Base-by-base conservation (phyloP, 1,284 basidiomycete species). In the Thecaphora thlaspeos region DNA sequence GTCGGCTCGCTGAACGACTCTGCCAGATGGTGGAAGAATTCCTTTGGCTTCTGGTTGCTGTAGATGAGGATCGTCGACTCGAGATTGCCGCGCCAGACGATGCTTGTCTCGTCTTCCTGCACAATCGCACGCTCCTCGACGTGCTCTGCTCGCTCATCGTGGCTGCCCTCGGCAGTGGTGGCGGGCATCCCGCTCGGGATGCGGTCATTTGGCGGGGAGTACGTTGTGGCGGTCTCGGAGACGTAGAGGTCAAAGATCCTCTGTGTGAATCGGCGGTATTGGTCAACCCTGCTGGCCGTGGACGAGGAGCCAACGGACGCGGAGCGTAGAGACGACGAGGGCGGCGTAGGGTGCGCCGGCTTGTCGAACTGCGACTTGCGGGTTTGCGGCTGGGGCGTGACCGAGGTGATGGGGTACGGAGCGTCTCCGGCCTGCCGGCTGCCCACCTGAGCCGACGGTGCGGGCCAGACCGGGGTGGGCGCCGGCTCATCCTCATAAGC, bases 21-120 rank as follows among this genome's bases (percentile, higher is more conserved):
- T 23, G 73, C 57, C 10, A 76, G 37, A 50, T 75, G 72, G 51
- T 70, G 68, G 54, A 76, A 73, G 52, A 77, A 76, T n/a, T 61
- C 51, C 24, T 67, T 68, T 11, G 75, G 71, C 36, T 56, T 59
- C 21, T 62, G 48, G 44, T 62, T 55, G 34, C 68, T 66, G 50
- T 61, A 77, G 37, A 68, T 48, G 15, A 72, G 51, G 15, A 76
- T 43, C 24, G 70, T 66, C 18, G 65, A 59, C 41, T 75, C 71
- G 46, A 75, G 54, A 32, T 70, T 64, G 21, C 65, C 66, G 41
- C 59, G 67, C 63, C 66, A 70, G 40, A 68, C 63, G 38, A 63
- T 37, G 12, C 36, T 21, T 17, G 52, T 32, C 22, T 45, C 9
- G 41, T 57, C 47, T 32, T 19, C 43, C 5, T 44, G 34, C 28